Evolutionary conservation across 2,329 filamentous ascomycete genomes (phyloP).

Genomic region (Neurospora crassa): DNA sequence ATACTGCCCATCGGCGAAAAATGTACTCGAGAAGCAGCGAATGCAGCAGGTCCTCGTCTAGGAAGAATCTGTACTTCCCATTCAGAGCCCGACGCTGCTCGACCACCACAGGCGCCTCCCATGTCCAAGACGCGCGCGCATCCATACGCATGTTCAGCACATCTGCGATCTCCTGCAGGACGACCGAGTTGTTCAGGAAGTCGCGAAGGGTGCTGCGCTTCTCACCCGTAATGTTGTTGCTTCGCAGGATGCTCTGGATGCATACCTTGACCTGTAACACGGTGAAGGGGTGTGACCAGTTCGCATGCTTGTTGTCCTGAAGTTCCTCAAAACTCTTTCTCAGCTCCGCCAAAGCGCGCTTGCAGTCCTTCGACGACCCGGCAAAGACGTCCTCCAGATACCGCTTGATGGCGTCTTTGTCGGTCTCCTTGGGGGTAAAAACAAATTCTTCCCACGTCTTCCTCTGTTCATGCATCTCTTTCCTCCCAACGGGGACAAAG

Average conservation of each 20-base stretch:
- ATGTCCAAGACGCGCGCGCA: constrained; percentile 28
- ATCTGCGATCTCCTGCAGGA: constrained; percentile 32
- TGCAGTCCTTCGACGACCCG: constrained; percentile 24
- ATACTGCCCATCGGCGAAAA: constrained; percentile 26
- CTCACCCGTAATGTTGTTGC: constrained; percentile 38
- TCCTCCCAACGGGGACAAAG: constrained; percentile 39
- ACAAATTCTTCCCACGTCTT: constrained; percentile 45
- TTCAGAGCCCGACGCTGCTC: constrained; percentile 31
- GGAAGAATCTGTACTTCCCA: constrained; percentile 45
- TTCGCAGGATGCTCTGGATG: constrained; percentile 38
- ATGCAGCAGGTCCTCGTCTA: constrained; percentile 40
- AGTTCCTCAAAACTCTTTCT: constrained; percentile 29
- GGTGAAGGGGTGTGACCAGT: constrained; percentile 27
- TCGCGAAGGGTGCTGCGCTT: constrained; percentile 21
- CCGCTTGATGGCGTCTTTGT: constrained; percentile 32
- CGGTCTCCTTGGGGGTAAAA: constrained; percentile 38
- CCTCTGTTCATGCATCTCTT: constrained; percentile 44
- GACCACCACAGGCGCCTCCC: constrained; percentile 26
- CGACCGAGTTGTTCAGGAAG: constrained; percentile 22
- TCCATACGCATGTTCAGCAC: constrained; percentile 35
- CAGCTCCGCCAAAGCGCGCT: constrained; percentile 32
- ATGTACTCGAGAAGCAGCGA: constrained; percentile 32
- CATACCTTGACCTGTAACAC: constrained; percentile 29
- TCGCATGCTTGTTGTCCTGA: constrained; percentile 13
- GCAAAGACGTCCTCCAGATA: constrained; percentile 44